Base-by-base conservation (phyloP, 2,329 filamentous ascomycete genomes). In the Aspergillus melleus region DNA sequence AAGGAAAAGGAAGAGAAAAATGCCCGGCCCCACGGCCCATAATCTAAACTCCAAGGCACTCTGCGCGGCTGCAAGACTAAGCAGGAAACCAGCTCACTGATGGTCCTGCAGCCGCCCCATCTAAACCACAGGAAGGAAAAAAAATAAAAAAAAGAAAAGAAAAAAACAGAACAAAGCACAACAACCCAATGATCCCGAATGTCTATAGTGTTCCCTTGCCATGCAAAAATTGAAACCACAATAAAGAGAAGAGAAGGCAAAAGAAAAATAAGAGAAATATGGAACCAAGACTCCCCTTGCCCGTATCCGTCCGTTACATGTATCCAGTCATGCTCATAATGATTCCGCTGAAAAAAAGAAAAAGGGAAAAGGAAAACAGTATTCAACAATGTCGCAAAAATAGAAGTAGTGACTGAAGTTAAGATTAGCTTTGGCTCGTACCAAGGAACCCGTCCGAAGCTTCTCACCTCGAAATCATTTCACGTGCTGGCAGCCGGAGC, bases 401-500 rank as follows among this genome's bases (percentile, higher is more conserved):
- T 60, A 5, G 19, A 26, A 29, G 4, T 11, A 20, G 32, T 32
- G 53, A 22, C 46, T 49, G 46, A 1, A 49, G 46, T 24, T 49
- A 24, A 42, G 36, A 42, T 42, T 42, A 42, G 36, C 36, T 42
- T 47, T 47, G 11, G 20, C 22, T 47, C 32, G 6, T 42, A 19
- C 19, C 46, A n/a, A 49, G 49, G n/a, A 47, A n/a, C 14, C 26
- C 42, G 5, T 42, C 24, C 4, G 26, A 26, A 36, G 20, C 10
- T 44, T 60, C 61, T 71, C 58, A 70, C 57, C 61, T 52, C 36
- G 22, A 47, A 11, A 12, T 64, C 54, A 69, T 52, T 76, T 76
- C 54, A 75, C 66, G 44, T 67, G 57, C 1, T 32, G 52, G 68
- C 76, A 78, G 14, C 11, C 4, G 6, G 2, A 0, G 67, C 76